phyloP scores from a whole-genome alignment of 306 rosid species.

The Begonia peltatifolia region DNA sequence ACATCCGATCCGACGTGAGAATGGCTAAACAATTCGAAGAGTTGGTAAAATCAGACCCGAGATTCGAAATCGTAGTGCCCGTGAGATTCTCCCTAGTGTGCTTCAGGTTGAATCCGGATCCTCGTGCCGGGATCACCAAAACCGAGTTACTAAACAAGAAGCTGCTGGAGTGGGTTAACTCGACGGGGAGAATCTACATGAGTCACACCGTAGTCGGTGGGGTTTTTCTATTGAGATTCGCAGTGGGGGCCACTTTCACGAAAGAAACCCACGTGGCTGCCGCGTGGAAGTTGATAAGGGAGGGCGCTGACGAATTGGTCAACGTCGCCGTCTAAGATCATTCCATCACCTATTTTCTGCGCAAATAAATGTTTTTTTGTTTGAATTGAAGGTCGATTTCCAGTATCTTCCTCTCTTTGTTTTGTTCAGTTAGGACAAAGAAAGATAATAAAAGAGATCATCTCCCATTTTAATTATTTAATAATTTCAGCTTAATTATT shows the following conservation, averaged over 20 bases:
- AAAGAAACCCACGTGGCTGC: slow-evolving; percentile 20
- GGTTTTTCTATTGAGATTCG: slow-evolving; percentile 19
- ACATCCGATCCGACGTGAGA: slow-evolving; percentile 29
- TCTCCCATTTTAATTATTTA: too few species aligned
- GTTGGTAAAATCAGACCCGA: slow-evolving; percentile 25
- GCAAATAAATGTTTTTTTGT: too few species aligned
- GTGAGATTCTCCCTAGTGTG: slow-evolving; percentile 30
- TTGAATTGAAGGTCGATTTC: too few species aligned
- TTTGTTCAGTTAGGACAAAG: too few species aligned
- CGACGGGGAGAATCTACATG: slow-evolving; percentile 16
- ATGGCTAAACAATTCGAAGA: slow-evolving; percentile 38
- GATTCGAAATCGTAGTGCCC: slow-evolving; percentile 38
- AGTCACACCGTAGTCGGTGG: slow-evolving; percentile 26
- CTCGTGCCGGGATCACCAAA: not conserved
- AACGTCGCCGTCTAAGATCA: not conserved
- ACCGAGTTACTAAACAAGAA: slow-evolving; percentile 17
- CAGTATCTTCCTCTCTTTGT: too few species aligned
- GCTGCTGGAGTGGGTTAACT: slow-evolving; percentile 20
- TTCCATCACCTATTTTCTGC: too few species aligned
- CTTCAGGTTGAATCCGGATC: slow-evolving; percentile 30
- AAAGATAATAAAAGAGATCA: too few species aligned
- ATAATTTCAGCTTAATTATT: too few species aligned
- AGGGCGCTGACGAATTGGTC: slow-evolving; percentile 13
- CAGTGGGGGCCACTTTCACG: slow-evolving; percentile 18
- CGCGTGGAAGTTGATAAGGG: slow-evolving; percentile 17